Evolutionary conservation across 2,329 filamentous ascomycete genomes (phyloP), one percentile per base, ranked within the genome.

Genomic region (Talaromyces sp.): DNA sequence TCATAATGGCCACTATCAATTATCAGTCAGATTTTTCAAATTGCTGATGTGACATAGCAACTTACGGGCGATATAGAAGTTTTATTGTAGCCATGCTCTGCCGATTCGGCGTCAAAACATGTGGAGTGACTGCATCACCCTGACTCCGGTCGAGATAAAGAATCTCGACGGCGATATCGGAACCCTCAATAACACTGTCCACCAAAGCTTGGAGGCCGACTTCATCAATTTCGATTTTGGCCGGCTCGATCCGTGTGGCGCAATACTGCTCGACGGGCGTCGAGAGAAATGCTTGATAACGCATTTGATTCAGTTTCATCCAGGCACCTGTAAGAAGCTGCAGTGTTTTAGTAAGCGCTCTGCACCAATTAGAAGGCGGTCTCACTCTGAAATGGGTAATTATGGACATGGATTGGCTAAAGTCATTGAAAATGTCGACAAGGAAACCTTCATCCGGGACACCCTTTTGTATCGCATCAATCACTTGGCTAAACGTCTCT

Each of bases 61-160:
- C 85, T 79, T 73, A 88, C 85, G 86, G 86, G 70, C 86, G 80
- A 70, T 89, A 89, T 25, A 89, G 80, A n/a, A 89, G 76, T 66
- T 84, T 80, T 80, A 96, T 73, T 80, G 87, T 84, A 79, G 93
- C 71, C 82, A 83, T 64, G 83, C 64, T 72, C 12, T 73, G 68
- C 16, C 67, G 64, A 42, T 70, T 69, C 8, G 72, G 68, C 5
- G 78, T 74, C 39, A 80, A 69, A 37, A 74, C 67, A 66, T 81
- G 78, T 8, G 76, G 79, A 66, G 73, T 96, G 69, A 92, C 91
- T 69, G 90, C 83, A 54, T 84, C 83, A 18, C 92, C 93, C 52
- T 86, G 82, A 70, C 90, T 96, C 69, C 92, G 87, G 73, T 98
- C 95, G 8, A 99, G 85, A 73, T 98, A 97, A 60, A 92, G 87